Percentiles rank a stretch among this genome's conserved stretches.
Conservation (phyloP, 2,329 filamentous ascomycete species). For the Ascochyta lentis region DNA sequence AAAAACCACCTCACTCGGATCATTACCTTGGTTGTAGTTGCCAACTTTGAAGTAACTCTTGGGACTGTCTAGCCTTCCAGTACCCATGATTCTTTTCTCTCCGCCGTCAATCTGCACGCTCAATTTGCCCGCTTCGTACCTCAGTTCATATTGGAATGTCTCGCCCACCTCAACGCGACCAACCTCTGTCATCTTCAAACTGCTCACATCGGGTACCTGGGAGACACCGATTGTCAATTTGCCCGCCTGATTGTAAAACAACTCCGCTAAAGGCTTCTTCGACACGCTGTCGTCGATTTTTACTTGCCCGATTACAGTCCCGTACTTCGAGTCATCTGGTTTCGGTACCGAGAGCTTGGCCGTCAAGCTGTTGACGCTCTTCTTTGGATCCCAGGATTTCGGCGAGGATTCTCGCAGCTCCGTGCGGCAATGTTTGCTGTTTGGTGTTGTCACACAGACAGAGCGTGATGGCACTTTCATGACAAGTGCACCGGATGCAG, state of each 20-base stretch:
- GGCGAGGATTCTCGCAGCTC: slow-evolving; percentile 50
- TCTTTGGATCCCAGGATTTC: slow-evolving; percentile 45
- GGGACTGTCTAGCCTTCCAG: slow-evolving; percentile 23
- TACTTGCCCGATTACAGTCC: slow-evolving; percentile 52
- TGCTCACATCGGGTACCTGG: slow-evolving; percentile 42
- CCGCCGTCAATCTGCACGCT: slow-evolving; percentile 24
- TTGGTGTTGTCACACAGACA: slow-evolving; percentile 50
- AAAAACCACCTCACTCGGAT: slow-evolving; percentile 27
- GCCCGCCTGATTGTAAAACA: slow-evolving; percentile 49
- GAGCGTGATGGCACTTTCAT: slow-evolving; percentile 51
- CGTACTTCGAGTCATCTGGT: slow-evolving; percentile 45
- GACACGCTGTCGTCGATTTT: slow-evolving; percentile 48
- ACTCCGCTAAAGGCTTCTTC: slow-evolving; percentile 51
- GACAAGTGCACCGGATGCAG: slow-evolving; percentile 43
- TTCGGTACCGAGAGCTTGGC: slow-evolving; percentile 38
- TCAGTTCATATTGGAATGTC: slow-evolving; percentile 49
- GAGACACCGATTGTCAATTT: slow-evolving; percentile 51
- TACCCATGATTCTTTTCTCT: slow-evolving; percentile 20
- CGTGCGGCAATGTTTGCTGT: slow-evolving; percentile 53
- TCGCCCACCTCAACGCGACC: slow-evolving; percentile 43
- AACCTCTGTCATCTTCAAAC: slow-evolving; percentile 39
- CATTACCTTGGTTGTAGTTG: slow-evolving; percentile 33
- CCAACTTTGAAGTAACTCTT: slow-evolving; percentile 35
- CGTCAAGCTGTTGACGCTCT: slow-evolving; percentile 43
- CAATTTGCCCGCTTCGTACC: slow-evolving; percentile 46